Evolutionary conservation across 495 filamentous ascomycete species (phyloP).

Genomic region (Xanthoparmelia taractica): DNA sequence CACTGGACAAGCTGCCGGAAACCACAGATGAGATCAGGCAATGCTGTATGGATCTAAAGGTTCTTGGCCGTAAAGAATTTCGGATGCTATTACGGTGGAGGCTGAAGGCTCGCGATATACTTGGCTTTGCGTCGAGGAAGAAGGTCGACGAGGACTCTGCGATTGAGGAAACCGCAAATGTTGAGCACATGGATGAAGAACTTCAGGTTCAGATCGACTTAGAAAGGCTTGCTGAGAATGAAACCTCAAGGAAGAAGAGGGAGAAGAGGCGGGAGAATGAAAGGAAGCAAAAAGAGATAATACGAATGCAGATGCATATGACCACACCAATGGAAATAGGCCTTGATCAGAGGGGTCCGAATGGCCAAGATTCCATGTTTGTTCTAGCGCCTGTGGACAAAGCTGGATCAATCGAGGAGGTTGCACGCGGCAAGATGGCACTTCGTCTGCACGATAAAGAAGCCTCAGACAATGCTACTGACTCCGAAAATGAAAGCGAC

Average conservation of each 20-base stretch:
- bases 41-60: constrained; percentile 83
- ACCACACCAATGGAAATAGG: constrained; percentile 91
- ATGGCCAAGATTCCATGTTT: constrained; percentile 76
- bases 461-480: constrained; percentile 42
- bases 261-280: constrained; percentile 31
- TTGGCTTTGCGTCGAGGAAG: constrained; percentile 77
- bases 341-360: constrained; percentile 75
- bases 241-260: constrained; percentile 64
- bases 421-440: constrained; percentile 72
- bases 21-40: constrained; percentile 80
- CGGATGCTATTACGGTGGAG: constrained; percentile 88
- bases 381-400: constrained; percentile 71
- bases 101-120: constrained; percentile 79
- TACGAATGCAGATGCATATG: constrained; percentile 93
- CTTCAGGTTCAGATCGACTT: constrained; percentile 81
- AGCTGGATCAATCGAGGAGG: constrained; percentile 56
- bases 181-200: constrained; percentile 90
- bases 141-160: constrained; percentile 38
- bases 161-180: constrained; percentile 67
- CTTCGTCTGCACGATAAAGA: constrained; percentile 39
- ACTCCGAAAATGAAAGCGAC: constrained; percentile 58
- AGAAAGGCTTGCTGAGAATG: constrained; percentile 69
- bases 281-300: constrained; percentile 26
- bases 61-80: constrained; percentile 92
- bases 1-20: constrained; percentile 81